phyloP scores from a whole-genome alignment of 2,329 filamentous ascomycete species.

The Zymoseptoria crescenta region DNA sequence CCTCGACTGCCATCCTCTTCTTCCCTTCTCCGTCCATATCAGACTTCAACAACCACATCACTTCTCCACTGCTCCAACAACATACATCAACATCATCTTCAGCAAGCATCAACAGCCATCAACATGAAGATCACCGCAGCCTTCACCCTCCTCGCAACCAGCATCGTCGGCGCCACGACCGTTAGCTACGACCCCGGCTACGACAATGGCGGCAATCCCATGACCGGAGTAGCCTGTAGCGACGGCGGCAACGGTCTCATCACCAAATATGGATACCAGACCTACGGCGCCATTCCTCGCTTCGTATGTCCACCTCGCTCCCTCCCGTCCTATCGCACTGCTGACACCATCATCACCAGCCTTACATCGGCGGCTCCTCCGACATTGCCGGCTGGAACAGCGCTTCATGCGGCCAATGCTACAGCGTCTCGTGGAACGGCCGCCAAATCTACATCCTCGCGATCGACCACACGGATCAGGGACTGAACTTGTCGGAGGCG shows the following conservation, averaged over 20 bases:
- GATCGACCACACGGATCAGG: slow-evolving; percentile 40
- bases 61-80: neutral
- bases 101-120: neutral
- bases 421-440: slow-evolving; percentile 41
- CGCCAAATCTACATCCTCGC: slow-evolving; percentile 43
- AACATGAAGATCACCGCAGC: slow-evolving; percentile 32
- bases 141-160: slow-evolving; percentile 30
- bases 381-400: slow-evolving; percentile 43
- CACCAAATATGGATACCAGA: slow-evolving; percentile 48
- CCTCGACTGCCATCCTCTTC: neutral
- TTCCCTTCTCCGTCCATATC: neutral
- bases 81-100: neutral
- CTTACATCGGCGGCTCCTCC: slow-evolving; percentile 43
- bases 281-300: slow-evolving; percentile 37
- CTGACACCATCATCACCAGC: slow-evolving; percentile 24
- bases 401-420: slow-evolving; percentile 46
- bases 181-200: slow-evolving; percentile 64
- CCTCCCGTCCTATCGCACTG: neutral
- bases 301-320: slow-evolving; percentile 15
- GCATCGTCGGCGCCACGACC: slow-evolving; percentile 20
- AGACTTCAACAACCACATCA: neutral
- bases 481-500: slow-evolving; percentile 43
- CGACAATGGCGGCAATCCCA: slow-evolving; percentile 50
- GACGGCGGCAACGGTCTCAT: slow-evolving; percentile 61
- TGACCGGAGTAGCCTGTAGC: slow-evolving; percentile 57